Base-by-base conservation (phyloP, 2,329 filamentous ascomycete genomes). In the Penicillium sp. region DNA sequence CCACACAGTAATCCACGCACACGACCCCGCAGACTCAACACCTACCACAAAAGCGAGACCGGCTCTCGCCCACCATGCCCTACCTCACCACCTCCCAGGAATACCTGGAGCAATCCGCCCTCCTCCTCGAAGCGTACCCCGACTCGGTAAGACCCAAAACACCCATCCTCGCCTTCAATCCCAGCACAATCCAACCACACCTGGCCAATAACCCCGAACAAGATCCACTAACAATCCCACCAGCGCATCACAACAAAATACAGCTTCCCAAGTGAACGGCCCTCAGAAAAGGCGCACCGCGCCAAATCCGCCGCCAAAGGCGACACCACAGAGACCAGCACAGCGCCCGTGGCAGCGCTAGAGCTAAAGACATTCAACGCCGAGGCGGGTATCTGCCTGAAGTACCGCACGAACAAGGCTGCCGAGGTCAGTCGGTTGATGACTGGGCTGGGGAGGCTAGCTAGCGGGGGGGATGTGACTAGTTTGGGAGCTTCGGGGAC, bases 301-400 rank as follows among this genome's bases (percentile, higher is more conserved):
- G 67, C 43, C 56, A 69, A 51, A 60, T 40, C 38, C 12, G 23
- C 38, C 38, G 20, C 37, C 20, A 24, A 40, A 27, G 20, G 18
- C 10, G 38, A 24, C 20, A 9, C 13, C 27, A 28, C 38, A 25
- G 15, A 18, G 6, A 25, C 38, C 38, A 24, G 27, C 27, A 28
- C 25, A 7, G 25, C 78, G 47, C 74, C 81, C 2, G 77, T 84
- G 4, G 90, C 86, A 57, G 81, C 78, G 47, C 84, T 98, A 44
- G 86, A 84, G 3, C 75, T 98, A 53, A 97, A 95, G 75, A 93
- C 93, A 4, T 97, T 84, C 74, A 89, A 96, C 69, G 87, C 93
- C 0, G 76, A 75, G 37, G 87, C 84, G 47, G 93, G 93, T 64
- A 84, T 86, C 50, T 86, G 86, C 53, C 79, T 98, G 55, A 95